phyloP scores from a whole-genome alignment of 768 basidiomycete species.

The Dioszegia aurantiaca region DNA sequence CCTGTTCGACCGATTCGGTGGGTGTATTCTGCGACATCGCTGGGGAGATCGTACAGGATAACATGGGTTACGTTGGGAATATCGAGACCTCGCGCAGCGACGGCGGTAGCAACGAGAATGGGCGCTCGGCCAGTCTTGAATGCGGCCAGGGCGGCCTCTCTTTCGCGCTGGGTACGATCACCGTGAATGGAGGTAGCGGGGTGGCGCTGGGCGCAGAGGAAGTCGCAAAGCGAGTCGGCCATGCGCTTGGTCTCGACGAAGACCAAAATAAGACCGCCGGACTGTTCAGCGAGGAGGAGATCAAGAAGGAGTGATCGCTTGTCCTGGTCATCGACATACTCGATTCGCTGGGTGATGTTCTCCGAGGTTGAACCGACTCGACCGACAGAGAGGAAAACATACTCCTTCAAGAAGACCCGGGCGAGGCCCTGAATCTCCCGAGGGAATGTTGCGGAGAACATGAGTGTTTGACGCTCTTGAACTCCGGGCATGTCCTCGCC shows the following conservation, averaged over 20 bases:
- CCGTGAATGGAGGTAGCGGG: conserved; percentile 97
- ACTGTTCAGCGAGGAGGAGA: conserved; percentile 74
- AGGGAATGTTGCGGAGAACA: conserved; percentile 99
- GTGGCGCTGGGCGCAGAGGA: conserved; percentile 75
- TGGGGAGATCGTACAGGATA: conserved; percentile 95
- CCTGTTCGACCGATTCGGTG: conserved; percentile 98
- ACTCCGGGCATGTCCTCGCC: conserved; percentile 98
- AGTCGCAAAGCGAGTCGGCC: conserved; percentile 98
- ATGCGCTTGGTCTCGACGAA: conserved; percentile 99
- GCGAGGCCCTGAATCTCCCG: conserved; percentile 77
- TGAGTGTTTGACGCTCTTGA: conserved; percentile 89
- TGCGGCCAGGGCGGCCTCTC: conserved; percentile 89
- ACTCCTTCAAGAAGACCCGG: conserved; percentile 60
- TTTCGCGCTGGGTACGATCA: conserved; percentile 94
- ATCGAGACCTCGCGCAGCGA: conserved; percentile 97
- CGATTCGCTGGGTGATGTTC: conserved; percentile 98
- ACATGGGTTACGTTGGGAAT: conserved; percentile 99
- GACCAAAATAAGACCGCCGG: conserved; percentile 80
- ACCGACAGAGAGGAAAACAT: conserved; percentile 97
- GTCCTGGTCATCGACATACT: conserved; percentile 95
- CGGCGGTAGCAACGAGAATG: conserved; percentile 95
- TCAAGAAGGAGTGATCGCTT: conserved; percentile 96
- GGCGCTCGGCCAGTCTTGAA: conserved; percentile 95
- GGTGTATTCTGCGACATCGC: conserved; percentile 98
- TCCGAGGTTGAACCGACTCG: conserved; percentile 98